Percentiles rank a stretch among this genome's conserved stretches.
Conservation (phyloP, 306 rosid genomes). For the Medicago arabica region DNA sequence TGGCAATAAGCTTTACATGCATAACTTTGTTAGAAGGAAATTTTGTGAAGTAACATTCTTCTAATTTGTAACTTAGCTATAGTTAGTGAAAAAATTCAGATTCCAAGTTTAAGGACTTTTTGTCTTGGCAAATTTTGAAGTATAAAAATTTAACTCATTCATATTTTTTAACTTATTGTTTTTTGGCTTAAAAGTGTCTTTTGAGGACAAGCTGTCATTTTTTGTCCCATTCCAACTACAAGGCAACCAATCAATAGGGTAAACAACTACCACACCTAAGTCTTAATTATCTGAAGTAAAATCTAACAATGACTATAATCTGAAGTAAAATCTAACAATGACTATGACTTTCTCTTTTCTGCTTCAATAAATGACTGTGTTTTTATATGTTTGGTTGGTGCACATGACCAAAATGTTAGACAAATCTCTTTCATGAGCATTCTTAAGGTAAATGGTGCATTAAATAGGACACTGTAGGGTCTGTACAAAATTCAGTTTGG, state of each 20-base stretch:
- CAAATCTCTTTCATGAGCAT: constrained; percentile 6
- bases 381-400: neutral
- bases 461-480: constrained; percentile 14
- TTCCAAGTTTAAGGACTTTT: neutral
- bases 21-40: neutral
- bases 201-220: constrained; percentile 15
- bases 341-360: constrained; percentile 17
- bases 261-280: constrained; percentile 7
- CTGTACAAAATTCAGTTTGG: neutral
- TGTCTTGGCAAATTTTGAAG: constrained; percentile 6
- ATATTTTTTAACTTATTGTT: neutral
- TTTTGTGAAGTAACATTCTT: neutral
- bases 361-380: neutral
- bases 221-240: neutral
- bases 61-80: constrained; percentile 8
- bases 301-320: neutral
- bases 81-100: neutral
- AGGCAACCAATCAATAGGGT: constrained; percentile 14
- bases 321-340: constrained; percentile 11
- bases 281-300: constrained; percentile 26
- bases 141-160: neutral
- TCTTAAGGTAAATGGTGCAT: constrained; percentile 34
- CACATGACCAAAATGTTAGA: constrained; percentile 11
- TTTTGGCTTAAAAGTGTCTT: constrained; percentile 12
- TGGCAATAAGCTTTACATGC: neutral